A percentile compares a stretch with the other conserved stretches of the same genome.
Evolutionary conservation across 1,284 basidiomycete genomes (phyloP).

Genomic region (Kwoniella shivajii): DNA sequence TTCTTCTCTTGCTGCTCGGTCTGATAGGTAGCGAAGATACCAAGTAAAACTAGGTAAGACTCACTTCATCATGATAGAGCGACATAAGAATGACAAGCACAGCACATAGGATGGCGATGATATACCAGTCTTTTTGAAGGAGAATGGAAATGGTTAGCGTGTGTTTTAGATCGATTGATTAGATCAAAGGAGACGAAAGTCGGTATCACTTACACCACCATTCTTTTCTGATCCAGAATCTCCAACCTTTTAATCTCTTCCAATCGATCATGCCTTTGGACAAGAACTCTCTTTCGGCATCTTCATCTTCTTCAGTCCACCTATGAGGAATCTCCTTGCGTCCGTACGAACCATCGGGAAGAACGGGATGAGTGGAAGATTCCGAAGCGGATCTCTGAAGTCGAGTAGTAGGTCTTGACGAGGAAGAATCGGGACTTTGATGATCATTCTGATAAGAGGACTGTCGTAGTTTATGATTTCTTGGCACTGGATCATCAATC

Average conservation of each 20-base stretch:
- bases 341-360: not conserved
- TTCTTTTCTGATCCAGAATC: conserved; percentile 60
- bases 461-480: too few relatives aligned
- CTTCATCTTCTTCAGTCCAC: conserved; percentile 50
- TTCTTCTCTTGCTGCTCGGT: not conserved
- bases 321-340: conserved; percentile 27
- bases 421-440: too few relatives aligned
- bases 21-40: not conserved
- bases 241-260: conserved; percentile 56
- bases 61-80: conserved; percentile 61
- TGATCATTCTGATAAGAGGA: too few relatives aligned
- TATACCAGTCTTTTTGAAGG: conserved; percentile 59
- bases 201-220: conserved; percentile 58
- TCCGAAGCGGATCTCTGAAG: conserved; percentile 8
- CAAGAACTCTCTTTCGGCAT: conserved; percentile 48
- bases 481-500: too few relatives aligned
- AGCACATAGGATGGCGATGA: conserved; percentile 32
- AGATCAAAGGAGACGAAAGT: not conserved
- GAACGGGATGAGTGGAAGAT: conserved; percentile 7
- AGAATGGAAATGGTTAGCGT: not conserved
- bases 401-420: conserved; percentile 2
- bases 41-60: conserved; percentile 8
- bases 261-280: conserved; percentile 57
- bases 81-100: conserved; percentile 62
- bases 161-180: not conserved